Evolutionary conservation across 2,329 filamentous ascomycete species (phyloP), one percentile per base, ranked within the genome.

Genomic region (Fusarium ambrosium): DNA sequence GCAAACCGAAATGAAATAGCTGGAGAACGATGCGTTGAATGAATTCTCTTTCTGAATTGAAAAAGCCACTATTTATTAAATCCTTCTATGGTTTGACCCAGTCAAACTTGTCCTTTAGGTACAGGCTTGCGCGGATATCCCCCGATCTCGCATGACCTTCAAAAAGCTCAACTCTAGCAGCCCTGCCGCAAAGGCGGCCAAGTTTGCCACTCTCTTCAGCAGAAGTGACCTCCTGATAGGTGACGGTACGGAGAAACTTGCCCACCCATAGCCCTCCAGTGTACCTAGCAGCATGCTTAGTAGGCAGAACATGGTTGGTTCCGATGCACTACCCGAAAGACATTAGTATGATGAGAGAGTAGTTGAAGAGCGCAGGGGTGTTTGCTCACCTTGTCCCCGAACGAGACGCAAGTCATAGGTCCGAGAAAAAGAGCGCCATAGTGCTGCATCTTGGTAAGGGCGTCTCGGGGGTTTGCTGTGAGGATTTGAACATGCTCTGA

Each of bases 61-160:
- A 53, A 32, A 4, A 9, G 16, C 14, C 10, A 32, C 11, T 16
- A n/a, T 32, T n/a, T 29, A 29, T 53, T 29, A 16, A 27, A 32
- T 27, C 48, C 10, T 34, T 8, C 27, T 56, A 56, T 22, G 32
- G 53, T 20, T 56, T 56, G 53, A 56, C 20, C 53, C 53, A 56
- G 29, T 56, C 53, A 56, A 56, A 20, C 27, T 36, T 36, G 20
- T 56, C 53, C 53, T 56, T 56, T 8, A 56, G 13, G 53, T 56
- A 56, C 53, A 56, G 32, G 11, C 32, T 36, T 36, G 53, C 53
- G 18, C 53, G 53, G 13, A 73, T 16, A 32, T 73, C 70, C n/a
- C 70, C 68, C 4, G 70, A 73, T n/a, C 70, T 45, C 6, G 70
- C 70, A n/a, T 73, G 70, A 10, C 68, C 68, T 22, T 73, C 70